Evolutionary conservation across 2,329 filamentous ascomycete species (phyloP), one percentile per base, ranked within the genome.

Genomic region (Sporothrix pseudoabietina): DNA sequence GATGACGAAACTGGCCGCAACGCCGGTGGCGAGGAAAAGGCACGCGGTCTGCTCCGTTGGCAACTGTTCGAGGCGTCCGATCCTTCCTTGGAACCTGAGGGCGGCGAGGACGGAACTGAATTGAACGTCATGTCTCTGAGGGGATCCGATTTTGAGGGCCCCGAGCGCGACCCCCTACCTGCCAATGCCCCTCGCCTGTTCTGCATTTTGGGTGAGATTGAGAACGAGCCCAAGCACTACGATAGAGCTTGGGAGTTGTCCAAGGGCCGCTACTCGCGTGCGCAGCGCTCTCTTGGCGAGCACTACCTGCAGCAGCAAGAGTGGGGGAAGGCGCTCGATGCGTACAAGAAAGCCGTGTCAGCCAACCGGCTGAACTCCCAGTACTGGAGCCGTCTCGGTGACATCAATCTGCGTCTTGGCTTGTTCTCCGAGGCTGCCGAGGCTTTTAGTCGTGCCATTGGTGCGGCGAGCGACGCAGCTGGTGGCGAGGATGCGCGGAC

Each of bases 131-230:
- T 80, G 75, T 83, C 79, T 81, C 88, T 90, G 82, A 91, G 82
- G 66, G 84, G 84, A 4, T 79, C 83, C 16, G 82, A 85, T 69
- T 89, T 85, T 76, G 78, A 79, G 6, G 94, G 94, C 0, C 85
- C 90, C 1, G 91, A 93, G 78, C 85, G 90, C 1, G 83, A 87
- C 4, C 92, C 93, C 0, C 84, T 92, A 0, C 94, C 94, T 0
- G 87, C 92, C 0, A 93, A 98, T 79, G 93, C 95, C 1, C 92
- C 96, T 0, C 89, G 96, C 0, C 84, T 98, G 5, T 95, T 94
- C 84, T 98, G 95, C 79, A 98, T 99, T 73, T 85, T 99, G 0
- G 96, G 95, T 22, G 96, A 99, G 77, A 87, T 99, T 19, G 93
- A 97, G 77, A 85, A 90, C 30, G 88, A 96, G 10, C 86, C 91